Evolutionary conservation across 2,329 filamentous ascomycete genomes (phyloP).

Genomic region (Chaetomiaceae sp.): DNA sequence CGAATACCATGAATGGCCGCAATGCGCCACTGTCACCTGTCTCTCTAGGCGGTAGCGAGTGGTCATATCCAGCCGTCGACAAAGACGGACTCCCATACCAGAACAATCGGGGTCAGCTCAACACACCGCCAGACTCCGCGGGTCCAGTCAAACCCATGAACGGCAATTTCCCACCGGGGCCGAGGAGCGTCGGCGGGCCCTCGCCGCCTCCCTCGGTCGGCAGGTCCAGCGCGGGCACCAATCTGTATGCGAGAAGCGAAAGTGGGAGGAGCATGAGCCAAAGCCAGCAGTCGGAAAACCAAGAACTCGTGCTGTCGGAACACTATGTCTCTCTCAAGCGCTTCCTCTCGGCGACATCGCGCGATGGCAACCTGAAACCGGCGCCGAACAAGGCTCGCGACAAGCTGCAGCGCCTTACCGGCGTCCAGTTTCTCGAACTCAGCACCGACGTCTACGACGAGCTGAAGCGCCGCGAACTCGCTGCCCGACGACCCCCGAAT

Average conservation of each 20-base stretch:
- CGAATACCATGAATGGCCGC: slow-evolving; percentile 61
- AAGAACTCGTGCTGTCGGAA: slow-evolving; percentile 62
- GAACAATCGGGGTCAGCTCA: slow-evolving; percentile 55
- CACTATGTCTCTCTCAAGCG: slow-evolving; percentile 77
- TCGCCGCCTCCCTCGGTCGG: slow-evolving; percentile 88
- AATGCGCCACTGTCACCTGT: slow-evolving; percentile 77
- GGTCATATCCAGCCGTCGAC: slow-evolving; percentile 63
- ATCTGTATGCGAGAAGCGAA: slow-evolving; percentile 62
- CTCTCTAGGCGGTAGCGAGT: slow-evolving; percentile 80
- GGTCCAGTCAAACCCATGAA: slow-evolving; percentile 59
- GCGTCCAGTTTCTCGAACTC: slow-evolving; percentile 93
- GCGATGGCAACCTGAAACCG: slow-evolving; percentile 69
- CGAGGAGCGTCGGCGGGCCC: slow-evolving; percentile 57
- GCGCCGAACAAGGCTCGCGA: slow-evolving; percentile 87
- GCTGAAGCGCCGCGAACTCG: slow-evolving; percentile 76
- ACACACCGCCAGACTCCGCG: slow-evolving; percentile 67
- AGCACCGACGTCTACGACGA: slow-evolving; percentile 98
- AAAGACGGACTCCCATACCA: slow-evolving; percentile 42
- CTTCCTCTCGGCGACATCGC: slow-evolving; percentile 66
- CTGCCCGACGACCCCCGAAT: slow-evolving; percentile 51
- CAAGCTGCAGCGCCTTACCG: slow-evolving; percentile 83
- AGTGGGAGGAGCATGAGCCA: slow-evolving; percentile 58
- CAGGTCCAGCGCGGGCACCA: slow-evolving; percentile 75
- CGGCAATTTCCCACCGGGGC: slow-evolving; percentile 51
- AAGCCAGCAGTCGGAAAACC: slow-evolving; percentile 55